phyloP scores from a whole-genome alignment of 2,329 filamentous ascomycete genomes.

The Penicillium sp. region DNA sequence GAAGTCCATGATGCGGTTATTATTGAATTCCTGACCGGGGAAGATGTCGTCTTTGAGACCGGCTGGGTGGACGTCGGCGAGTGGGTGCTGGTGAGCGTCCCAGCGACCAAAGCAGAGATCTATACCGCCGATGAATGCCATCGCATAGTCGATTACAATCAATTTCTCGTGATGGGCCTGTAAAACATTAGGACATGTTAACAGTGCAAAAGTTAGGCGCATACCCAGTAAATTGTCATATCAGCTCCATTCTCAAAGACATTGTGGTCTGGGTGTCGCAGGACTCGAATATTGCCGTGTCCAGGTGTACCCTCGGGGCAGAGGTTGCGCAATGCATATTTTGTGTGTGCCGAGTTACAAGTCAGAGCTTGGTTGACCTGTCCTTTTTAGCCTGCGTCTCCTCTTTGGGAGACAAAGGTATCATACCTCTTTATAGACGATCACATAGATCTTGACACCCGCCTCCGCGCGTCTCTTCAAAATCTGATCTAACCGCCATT shows the following conservation, averaged over 20 bases:
- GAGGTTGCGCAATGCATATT: slow-evolving; percentile 74
- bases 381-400: neutral
- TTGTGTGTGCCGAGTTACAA: slow-evolving; percentile 91
- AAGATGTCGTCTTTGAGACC: slow-evolving; percentile 81
- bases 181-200: slow-evolving; percentile 6
- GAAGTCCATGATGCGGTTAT: slow-evolving; percentile 95
- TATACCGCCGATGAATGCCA: slow-evolving; percentile 90
- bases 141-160: slow-evolving; percentile 85
- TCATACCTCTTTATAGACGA: slow-evolving; percentile 79
- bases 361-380: slow-evolving; percentile 72
- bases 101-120: slow-evolving; percentile 95
- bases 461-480: slow-evolving; percentile 86
- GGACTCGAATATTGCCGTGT: slow-evolving; percentile 81
- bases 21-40: slow-evolving; percentile 97
- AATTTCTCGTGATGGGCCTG: slow-evolving; percentile 94
- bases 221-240: slow-evolving; percentile 89
- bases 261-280: slow-evolving; percentile 94
- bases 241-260: slow-evolving; percentile 89
- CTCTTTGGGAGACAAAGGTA: neutral
- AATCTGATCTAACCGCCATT: slow-evolving; percentile 83
- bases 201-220: neutral
- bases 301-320: slow-evolving; percentile 81
- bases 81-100: slow-evolving; percentile 81
- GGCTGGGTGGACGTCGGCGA: slow-evolving; percentile 84
- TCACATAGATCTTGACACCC: slow-evolving; percentile 90